These are phyloP conservation scores for Populus simonii DNA, from an alignment of 345 rosid species.

Conservation along the genomic window DNA sequence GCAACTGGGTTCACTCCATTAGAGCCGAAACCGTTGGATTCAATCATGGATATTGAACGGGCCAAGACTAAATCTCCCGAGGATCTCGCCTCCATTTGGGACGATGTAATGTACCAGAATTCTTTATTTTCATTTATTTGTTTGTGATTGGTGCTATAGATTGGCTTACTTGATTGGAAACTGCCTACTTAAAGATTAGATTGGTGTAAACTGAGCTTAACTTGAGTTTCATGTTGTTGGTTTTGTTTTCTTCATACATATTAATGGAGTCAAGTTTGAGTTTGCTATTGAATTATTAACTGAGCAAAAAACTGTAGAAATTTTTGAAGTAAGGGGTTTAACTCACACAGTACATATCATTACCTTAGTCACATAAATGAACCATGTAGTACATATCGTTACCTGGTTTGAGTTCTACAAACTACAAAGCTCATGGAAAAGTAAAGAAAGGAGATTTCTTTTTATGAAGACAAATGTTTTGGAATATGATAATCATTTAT, in stretches of 20 bases:
- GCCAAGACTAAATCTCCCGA: conserved; percentile 62
- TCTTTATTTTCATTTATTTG: not conserved
- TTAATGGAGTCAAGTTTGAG: not conserved
- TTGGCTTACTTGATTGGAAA: not conserved
- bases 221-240: not conserved
- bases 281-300: too few relatives aligned
- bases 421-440: not conserved
- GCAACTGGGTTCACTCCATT: conserved; percentile 83
- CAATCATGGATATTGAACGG: conserved; percentile 76
- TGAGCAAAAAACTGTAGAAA: not conserved
- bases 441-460: too few relatives aligned
- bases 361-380: not conserved
- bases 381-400: not conserved
- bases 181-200: too few relatives aligned
- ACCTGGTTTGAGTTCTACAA: not conserved
- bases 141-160: not conserved
- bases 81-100: conserved; percentile 83
- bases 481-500: not conserved
- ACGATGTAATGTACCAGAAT: conserved; percentile 47
- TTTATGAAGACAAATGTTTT: not conserved
- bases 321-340: too few relatives aligned
- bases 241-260: not conserved
- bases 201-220: too few relatives aligned
- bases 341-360: not conserved
- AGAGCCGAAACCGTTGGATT: conserved; percentile 77